Evolutionary conservation across 768 basidiomycete species (phyloP).

Genomic region (Tricholoma matsutake): DNA sequence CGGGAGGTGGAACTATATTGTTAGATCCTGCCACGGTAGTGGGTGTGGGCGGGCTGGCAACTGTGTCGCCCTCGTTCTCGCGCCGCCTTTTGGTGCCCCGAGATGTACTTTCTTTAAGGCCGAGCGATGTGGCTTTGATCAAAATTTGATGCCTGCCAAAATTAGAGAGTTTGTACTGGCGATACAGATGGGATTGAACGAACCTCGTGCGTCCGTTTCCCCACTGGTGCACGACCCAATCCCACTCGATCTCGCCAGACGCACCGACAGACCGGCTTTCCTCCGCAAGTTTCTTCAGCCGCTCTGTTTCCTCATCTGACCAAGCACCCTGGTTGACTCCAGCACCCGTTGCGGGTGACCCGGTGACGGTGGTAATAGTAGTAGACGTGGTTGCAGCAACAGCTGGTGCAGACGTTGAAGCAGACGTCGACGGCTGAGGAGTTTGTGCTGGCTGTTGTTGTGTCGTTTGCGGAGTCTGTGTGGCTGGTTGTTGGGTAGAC

Average conservation of each 20-base stretch:
- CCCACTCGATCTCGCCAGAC: slow-evolving; percentile 74
- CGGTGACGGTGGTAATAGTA: slow-evolving; percentile 20
- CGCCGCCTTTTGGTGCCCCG: slow-evolving; percentile 44
- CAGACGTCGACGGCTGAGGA: slow-evolving; percentile 8
- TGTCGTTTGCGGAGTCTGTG: slow-evolving; percentile 10
- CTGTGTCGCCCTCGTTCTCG: slow-evolving; percentile 34
- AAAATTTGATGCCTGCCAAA: slow-evolving; percentile 71
- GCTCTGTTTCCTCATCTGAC: slow-evolving; percentile 75
- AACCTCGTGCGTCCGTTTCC: slow-evolving; percentile 73
- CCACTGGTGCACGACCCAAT: slow-evolving; percentile 72
- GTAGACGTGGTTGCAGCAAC: slow-evolving; percentile 20
- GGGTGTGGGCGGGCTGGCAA: slow-evolving; percentile 28
- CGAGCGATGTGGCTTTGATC: slow-evolving; percentile 75
- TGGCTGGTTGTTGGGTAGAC: slow-evolving; percentile 14
- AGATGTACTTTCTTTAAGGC: slow-evolving; percentile 69
- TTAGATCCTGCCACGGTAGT: slow-evolving; percentile 29
- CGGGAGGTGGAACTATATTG: slow-evolving; percentile 16
- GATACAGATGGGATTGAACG: slow-evolving; percentile 13
- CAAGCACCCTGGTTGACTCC: slow-evolving; percentile 66
- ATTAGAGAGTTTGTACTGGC: not conserved
- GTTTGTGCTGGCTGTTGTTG: slow-evolving; percentile 10
- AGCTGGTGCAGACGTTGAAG: slow-evolving; percentile 17
- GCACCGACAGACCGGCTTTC: slow-evolving; percentile 49
- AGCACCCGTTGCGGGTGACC: slow-evolving; percentile 27
- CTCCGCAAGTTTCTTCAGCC: slow-evolving; percentile 65